phyloP scores from a whole-genome alignment of 768 basidiomycete genomes.

The Boletus rex-veris region DNA sequence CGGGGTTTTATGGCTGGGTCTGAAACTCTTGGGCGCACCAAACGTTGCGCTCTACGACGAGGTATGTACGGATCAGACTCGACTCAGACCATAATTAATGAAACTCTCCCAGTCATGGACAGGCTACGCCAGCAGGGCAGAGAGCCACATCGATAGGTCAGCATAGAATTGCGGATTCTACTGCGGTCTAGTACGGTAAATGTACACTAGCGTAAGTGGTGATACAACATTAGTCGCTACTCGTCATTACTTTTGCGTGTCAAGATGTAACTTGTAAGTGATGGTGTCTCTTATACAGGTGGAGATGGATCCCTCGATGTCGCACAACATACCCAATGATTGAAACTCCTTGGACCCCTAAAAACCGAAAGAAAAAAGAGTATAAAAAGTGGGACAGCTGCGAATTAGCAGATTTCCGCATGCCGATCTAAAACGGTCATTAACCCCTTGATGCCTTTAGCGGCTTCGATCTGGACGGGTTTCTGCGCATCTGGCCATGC shows the following conservation, averaged over 20 bases:
- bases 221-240: slow-evolving; percentile 28
- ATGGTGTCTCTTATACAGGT: slow-evolving; percentile 17
- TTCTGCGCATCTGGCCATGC: slow-evolving; percentile 34
- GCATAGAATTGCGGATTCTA: slow-evolving; percentile 9
- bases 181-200: slow-evolving; percentile 8
- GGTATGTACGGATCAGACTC: slow-evolving; percentile 44
- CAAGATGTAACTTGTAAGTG: slow-evolving; percentile 8
- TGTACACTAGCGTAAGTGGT: slow-evolving; percentile 23
- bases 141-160: slow-evolving; percentile 69
- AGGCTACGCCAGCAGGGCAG: slow-evolving; percentile 77
- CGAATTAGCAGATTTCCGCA: slow-evolving; percentile 22
- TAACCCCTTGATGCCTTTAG: slow-evolving; percentile 33
- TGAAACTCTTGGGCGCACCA: slow-evolving; percentile 64
- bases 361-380: slow-evolving; percentile 9
- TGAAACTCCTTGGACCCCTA: slow-evolving; percentile 15
- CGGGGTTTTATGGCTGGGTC: slow-evolving; percentile 88
- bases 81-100: slow-evolving; percentile 16
- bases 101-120: slow-evolving; percentile 80
- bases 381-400: neutral
- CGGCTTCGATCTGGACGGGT: slow-evolving; percentile 36
- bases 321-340: slow-evolving; percentile 15
- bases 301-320: neutral
- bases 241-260: slow-evolving; percentile 13
- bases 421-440: slow-evolving; percentile 38
- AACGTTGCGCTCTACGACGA: slow-evolving; percentile 87